Percentiles rank a stretch among this genome's conserved stretches.
phyloP scores from a whole-genome alignment of 495 filamentous ascomycete genomes.

The Pyronema omphalodes region DNA sequence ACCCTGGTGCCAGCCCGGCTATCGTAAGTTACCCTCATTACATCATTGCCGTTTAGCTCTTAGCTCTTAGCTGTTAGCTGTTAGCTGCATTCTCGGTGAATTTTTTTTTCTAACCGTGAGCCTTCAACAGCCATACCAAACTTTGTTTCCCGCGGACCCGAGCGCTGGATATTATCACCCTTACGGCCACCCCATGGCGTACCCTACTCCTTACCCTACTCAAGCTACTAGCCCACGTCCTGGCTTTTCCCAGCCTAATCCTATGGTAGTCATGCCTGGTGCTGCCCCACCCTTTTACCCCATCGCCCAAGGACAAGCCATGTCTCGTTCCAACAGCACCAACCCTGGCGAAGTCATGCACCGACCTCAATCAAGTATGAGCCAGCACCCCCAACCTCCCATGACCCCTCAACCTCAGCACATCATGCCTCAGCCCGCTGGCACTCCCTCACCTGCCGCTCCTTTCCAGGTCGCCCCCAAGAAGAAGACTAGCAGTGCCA shows the following conservation, averaged over 20 bases:
- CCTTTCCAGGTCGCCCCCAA: neutral
- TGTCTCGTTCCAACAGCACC: slow-evolving; percentile 19
- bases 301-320: slow-evolving; percentile 3
- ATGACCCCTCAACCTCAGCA: slow-evolving; percentile 16
- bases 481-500: slow-evolving; percentile 9
- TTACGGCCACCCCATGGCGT: slow-evolving; percentile 4
- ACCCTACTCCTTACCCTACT: too few species aligned
- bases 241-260: slow-evolving; percentile 4
- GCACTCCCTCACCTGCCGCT: slow-evolving; percentile 3
- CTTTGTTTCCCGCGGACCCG: too few species aligned
- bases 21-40: too few species aligned
- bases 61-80: neutral
- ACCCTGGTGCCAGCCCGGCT: neutral
- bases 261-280: neutral
- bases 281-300: too few species aligned
- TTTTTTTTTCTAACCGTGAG: slow-evolving; percentile 5
- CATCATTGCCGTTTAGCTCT: too few species aligned
- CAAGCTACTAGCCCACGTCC: slow-evolving; percentile 12
- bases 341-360: slow-evolving; percentile 19
- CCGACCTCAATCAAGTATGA: slow-evolving; percentile 21
- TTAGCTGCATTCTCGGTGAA: neutral
- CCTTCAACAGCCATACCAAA: slow-evolving; percentile 2
- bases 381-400: slow-evolving; percentile 14
- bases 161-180: slow-evolving; percentile 3
- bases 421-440: slow-evolving; percentile 11